These are phyloP conservation scores for Cucumis melo DNA, from an alignment of 306 rosid species.

Conservation along the genomic window DNA sequence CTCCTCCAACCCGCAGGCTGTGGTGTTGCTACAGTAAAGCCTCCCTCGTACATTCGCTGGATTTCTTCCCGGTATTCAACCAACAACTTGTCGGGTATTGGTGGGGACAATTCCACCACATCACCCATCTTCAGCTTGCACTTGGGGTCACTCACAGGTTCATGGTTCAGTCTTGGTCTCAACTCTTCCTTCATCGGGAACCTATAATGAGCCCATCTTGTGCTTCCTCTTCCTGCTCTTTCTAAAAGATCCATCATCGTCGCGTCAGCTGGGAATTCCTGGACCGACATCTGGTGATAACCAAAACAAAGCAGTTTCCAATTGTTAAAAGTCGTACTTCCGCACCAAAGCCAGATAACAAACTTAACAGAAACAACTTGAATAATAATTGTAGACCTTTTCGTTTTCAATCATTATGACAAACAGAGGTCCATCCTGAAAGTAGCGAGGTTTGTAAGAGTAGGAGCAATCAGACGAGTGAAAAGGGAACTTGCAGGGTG, in stretches of 20 bases:
- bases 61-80: conserved; percentile 87
- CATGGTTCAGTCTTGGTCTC: conserved; percentile 79
- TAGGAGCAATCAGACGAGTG: conserved; percentile 77
- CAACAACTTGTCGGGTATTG: conserved; percentile 61
- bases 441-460: conserved; percentile 51
- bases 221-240: conserved; percentile 56
- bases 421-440: conserved; percentile 75
- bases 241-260: conserved; percentile 61
- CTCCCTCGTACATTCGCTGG: conserved; percentile 82
- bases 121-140: conserved; percentile 93
- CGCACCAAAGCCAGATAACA: not conserved
- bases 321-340: not conserved
- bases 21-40: conserved; percentile 32
- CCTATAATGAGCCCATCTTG: conserved; percentile 53
- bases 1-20: conserved; percentile 50
- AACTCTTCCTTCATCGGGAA: conserved; percentile 80
- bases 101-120: conserved; percentile 73
- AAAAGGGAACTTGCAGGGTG: conserved; percentile 79
- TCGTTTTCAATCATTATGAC: conserved; percentile 79
- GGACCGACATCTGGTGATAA: conserved; percentile 82
- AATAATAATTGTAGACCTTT: conserved; percentile 38
- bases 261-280: conserved; percentile 66
- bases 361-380: not conserved
- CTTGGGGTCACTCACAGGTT: conserved; percentile 49
- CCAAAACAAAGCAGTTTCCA: not conserved